Conservation (phyloP, 139 green algal genomes). For the Astrephomene gubernaculifera region DNA sequence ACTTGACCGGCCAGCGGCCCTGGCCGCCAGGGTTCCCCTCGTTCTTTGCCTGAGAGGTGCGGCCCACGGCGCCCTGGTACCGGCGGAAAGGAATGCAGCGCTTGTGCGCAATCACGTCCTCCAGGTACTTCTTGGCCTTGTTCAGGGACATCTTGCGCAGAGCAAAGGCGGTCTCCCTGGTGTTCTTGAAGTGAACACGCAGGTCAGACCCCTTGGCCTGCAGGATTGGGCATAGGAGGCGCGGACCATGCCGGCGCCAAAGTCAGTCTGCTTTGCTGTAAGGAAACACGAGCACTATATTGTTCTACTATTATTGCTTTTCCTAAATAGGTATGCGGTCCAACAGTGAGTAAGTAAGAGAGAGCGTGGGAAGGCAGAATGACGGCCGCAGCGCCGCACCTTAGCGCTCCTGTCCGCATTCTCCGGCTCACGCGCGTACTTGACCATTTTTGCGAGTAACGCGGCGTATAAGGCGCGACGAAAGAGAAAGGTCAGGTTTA, state of each 20-base stretch:
- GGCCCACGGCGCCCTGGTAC: conserved; percentile 92
- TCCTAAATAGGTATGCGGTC: no score
- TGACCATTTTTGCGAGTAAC: conserved; percentile 77
- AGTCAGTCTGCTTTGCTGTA: neutral
- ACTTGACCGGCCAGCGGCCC: conserved; percentile 98
- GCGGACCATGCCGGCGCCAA: conserved; percentile 14
- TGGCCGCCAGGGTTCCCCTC: conserved; percentile 86
- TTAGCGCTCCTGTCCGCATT: conserved; percentile 84
- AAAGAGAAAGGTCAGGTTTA: neutral
- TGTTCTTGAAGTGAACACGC: conserved; percentile 99
- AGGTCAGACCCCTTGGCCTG: conserved; percentile 92
- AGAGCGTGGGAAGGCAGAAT: neutral
- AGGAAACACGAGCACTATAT: no score
- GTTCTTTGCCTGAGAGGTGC: conserved; percentile 88
- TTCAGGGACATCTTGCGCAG: conserved; percentile 88
- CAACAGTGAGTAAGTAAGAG: neutral
- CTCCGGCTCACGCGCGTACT: conserved; percentile 81
- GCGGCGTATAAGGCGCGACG: conserved; percentile 38
- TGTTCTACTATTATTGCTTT: no score
- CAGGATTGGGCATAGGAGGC: neutral
- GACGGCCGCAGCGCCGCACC: conserved; percentile 53
- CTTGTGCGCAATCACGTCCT: conserved; percentile 95
- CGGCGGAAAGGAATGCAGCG: conserved; percentile 95
- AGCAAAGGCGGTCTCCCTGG: conserved; percentile 88
- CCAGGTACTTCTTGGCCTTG: conserved; percentile 97